Base-by-base conservation (phyloP, 2,329 filamentous ascomycete species). In the Phialophora macrospora region DNA sequence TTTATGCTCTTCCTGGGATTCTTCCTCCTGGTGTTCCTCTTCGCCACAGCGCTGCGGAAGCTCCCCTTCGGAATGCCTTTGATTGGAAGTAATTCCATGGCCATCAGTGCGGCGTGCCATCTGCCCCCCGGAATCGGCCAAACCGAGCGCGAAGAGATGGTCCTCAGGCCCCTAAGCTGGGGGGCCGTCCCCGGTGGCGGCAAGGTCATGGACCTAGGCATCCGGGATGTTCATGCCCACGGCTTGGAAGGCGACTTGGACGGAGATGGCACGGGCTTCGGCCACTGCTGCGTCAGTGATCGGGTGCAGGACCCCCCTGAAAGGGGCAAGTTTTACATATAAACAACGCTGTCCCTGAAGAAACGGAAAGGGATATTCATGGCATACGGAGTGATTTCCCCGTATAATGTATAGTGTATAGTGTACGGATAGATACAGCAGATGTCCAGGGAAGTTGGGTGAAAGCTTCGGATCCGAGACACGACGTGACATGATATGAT, bases 101-200 rank as follows among this genome's bases (percentile, higher is more conserved):
- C 73, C 4, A 75, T 77, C 57, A 73, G 72, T n/a, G 75, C 75
- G 9, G 75, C 75, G 11, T 77, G 75, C 60, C 75, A 77, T 68
- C 68, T 60, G 4, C 68, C 66, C 1, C 24, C 55, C 2, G 67
- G 57, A 2, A 65, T 68, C 24, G 60, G 44, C 17, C 59, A 70
- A 60, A 59, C 62, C 17, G 68, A 72, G 22, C 54, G 64, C 4
- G 63, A 68, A 12, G 68, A 71, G 14, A 66, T 69, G 59, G 66
- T 70, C 6, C 52, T 62, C 2, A 64, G 70, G 48, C 70, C 70
- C 1, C 22, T 76, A 7, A 70, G 62, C 55, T 76, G 74, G 74
- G 74, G 73, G 5, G 70, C 63, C 4, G 57, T 67, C 24, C 64
- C 62, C 12, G 60, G 48, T 5, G 55, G 41, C 12, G 59, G 52